These are phyloP conservation scores for Fusarium falciforme DNA, from an alignment of 2,329 filamentous ascomycete species.

Conservation along the genomic window DNA sequence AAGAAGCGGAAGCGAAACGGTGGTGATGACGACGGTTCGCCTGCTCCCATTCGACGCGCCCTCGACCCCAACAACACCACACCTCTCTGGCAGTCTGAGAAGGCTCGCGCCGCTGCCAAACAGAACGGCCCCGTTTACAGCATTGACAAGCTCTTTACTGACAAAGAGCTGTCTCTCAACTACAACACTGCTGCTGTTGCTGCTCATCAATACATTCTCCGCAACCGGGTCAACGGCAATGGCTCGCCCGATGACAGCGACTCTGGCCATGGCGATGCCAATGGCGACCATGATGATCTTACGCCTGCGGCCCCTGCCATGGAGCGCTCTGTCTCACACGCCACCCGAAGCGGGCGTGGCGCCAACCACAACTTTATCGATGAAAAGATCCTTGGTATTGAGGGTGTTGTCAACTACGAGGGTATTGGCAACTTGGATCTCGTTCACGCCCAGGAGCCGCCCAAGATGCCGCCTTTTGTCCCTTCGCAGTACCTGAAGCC, in stretches of 20 bases:
- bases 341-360: slow-evolving; percentile 69
- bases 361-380: slow-evolving; percentile 67
- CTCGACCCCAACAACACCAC: slow-evolving; percentile 69
- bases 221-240: slow-evolving; percentile 65
- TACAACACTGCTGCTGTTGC: slow-evolving; percentile 73
- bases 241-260: slow-evolving; percentile 66
- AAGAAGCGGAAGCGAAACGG: slow-evolving; percentile 73
- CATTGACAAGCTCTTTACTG: slow-evolving; percentile 77
- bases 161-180: slow-evolving; percentile 74
- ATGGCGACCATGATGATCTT: slow-evolving; percentile 62
- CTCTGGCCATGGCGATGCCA: slow-evolving; percentile 62
- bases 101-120: slow-evolving; percentile 63
- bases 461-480: slow-evolving; percentile 68
- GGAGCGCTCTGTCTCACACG: slow-evolving; percentile 73
- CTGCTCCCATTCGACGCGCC: slow-evolving; percentile 66
- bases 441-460: slow-evolving; percentile 64
- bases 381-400: slow-evolving; percentile 68
- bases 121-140: slow-evolving; percentile 71
- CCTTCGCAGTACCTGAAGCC: slow-evolving; percentile 70
- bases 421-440: slow-evolving; percentile 69
- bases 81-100: slow-evolving; percentile 71
- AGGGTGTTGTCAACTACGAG: slow-evolving; percentile 70
- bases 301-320: slow-evolving; percentile 65
- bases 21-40: slow-evolving; percentile 72
- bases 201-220: slow-evolving; percentile 70